These are phyloP conservation scores for Kwoniella sp. DNA, from an alignment of 768 basidiomycete genomes.

Conservation along the genomic window DNA sequence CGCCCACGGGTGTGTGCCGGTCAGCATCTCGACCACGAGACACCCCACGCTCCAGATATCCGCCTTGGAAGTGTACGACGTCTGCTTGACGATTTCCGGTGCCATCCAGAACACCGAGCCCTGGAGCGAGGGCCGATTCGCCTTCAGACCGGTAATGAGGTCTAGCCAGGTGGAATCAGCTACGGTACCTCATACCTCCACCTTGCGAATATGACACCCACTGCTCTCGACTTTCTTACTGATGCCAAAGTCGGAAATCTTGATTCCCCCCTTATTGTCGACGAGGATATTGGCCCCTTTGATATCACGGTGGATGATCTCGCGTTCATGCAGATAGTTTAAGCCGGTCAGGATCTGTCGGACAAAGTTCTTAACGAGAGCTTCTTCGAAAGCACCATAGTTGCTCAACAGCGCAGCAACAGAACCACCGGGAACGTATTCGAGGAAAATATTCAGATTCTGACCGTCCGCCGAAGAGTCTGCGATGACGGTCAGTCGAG, in stretches of 20 bases:
- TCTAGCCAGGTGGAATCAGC: conserved; percentile 22
- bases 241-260: conserved; percentile 96
- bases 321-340: conserved; percentile 83
- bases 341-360: conserved; percentile 85
- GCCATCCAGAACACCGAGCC: conserved; percentile 99
- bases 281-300: conserved; percentile 98
- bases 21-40: conserved; percentile 92
- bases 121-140: conserved; percentile 86
- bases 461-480: conserved; percentile 91
- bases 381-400: conserved; percentile 92
- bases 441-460: conserved; percentile 89
- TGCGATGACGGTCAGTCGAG: conserved; percentile 43
- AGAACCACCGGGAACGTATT: conserved; percentile 94
- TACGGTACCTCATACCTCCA: not conserved
- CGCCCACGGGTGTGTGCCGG: conserved; percentile 91
- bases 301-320: conserved; percentile 96
- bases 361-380: conserved; percentile 85
- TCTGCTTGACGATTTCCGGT: conserved; percentile 96
- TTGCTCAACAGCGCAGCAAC: conserved; percentile 81
- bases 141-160: conserved; percentile 57
- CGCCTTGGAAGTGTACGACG: conserved; percentile 80
- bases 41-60: conserved; percentile 98
- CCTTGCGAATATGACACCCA: conserved; percentile 58
- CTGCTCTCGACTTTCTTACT: conserved; percentile 96
- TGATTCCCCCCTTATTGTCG: conserved; percentile 95